Percentiles rank a stretch among this genome's conserved stretches.
Conservation (phyloP, 371 early-diverging fungal species). For the Mucor circinelloides region DNA sequence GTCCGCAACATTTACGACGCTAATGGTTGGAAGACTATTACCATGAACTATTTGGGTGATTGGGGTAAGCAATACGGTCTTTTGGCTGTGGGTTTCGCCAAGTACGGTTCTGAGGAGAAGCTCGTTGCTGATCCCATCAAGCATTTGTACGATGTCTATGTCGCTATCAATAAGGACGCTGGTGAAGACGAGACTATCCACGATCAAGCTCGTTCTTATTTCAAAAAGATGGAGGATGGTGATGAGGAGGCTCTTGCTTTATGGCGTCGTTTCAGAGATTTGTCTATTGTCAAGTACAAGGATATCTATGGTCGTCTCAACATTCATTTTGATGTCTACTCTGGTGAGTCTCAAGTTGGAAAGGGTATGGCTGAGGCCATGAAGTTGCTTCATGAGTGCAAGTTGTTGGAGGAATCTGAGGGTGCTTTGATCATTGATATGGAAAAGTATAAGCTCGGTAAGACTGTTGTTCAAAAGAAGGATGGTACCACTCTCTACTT, state of each 20-base stretch:
- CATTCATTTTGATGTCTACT: constrained; percentile 96
- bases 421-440: constrained; percentile 92
- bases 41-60: constrained; percentile 99
- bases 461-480: constrained; percentile 88
- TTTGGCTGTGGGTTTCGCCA: constrained; percentile 90
- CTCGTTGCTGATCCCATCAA: constrained; percentile 87
- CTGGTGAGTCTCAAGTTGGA: constrained; percentile 97
- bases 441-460: constrained; percentile 81
- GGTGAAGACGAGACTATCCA: constrained; percentile 75
- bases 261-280: constrained; percentile 94
- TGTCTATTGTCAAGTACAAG: constrained; percentile 96
- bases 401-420: constrained; percentile 75
- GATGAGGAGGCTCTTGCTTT: constrained; percentile 82
- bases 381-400: constrained; percentile 68
- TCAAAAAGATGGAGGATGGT: constrained; percentile 97
- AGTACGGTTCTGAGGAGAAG: constrained; percentile 80
- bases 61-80: constrained; percentile 99
- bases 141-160: constrained; percentile 97
- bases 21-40: constrained; percentile 88
- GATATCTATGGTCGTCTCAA: constrained; percentile 93
- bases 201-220: constrained; percentile 95
- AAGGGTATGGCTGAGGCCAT: constrained; percentile 82
- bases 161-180: constrained; percentile 83
- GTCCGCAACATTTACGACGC: constrained; percentile 80
- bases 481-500: constrained; percentile 98